Base-by-base conservation (phyloP, 78 protist species). In the Polysphondylium violaceum region DNA sequence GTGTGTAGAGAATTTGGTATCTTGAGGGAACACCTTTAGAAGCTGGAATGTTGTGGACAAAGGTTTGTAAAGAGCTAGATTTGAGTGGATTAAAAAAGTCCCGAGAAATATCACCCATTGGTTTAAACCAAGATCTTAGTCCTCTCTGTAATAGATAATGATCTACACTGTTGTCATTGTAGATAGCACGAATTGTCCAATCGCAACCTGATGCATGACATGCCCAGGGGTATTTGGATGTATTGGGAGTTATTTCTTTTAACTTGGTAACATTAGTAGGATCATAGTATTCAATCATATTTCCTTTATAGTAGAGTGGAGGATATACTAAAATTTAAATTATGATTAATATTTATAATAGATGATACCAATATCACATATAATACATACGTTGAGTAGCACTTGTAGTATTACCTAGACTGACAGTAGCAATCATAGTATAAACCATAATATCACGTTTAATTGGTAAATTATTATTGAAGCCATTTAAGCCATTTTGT, bases 401-500 rank as follows among this genome's bases (percentile, higher is more conserved):
- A n/a, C n/a, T n/a, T 47, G 53, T 8, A 11, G 53, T 47, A 11
- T 47, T 47, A 0, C 36, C 64, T 47, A 47, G 11, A 47, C 53
- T 47, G 8, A 47, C 53, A 14, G 53, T 14, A 47, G 53, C 53
- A 47, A 47, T 47, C 53, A 47, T 47, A 47, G 53, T 47, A 11
- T 47, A 47, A 14, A 47, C 53, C 53, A 47, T 47, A 47, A 47
- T 47, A 47, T 11, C 53, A 47, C 23, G 11, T 47, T 47, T 8
- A 47, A 11, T 11, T 47, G 53, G 53, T 47, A 43, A n/a, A 43
- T 47, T 58, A 41, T 23, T 19, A 41, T 83, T 27, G 1, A 83
- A 7, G 9, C 87, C 87, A 58, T 56, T 31, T 17, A 83, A 25
- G 2, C 91, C 91, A 16, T 31, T 69, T 6, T 44, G 21, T 16